Evolutionary conservation across 495 filamentous ascomycete genomes (phyloP), one percentile per base, ranked within the genome.

Genomic region (Parachaetomium inaequale): DNA sequence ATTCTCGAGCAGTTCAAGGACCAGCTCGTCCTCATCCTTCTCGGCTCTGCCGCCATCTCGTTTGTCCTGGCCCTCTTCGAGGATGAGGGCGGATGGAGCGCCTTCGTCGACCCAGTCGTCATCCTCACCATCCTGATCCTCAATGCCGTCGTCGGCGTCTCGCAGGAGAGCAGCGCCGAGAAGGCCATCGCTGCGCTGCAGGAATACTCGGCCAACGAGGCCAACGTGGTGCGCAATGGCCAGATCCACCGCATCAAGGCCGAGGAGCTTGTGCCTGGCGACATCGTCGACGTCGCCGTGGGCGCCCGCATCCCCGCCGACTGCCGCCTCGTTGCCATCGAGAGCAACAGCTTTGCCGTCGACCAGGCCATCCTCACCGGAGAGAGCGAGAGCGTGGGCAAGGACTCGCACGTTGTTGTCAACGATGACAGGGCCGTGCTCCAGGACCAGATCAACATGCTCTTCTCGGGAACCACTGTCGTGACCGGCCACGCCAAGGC

Each of bases 1-100:
- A 88, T 99, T 45, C 81, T 98, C 55, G 95, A 99, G 74, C 95
- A 99, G 75, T 99, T 99, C 81, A 96, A 99, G 76, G 95, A 99
- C 71, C 95, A 99, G 75, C 84, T 99, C 3, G 95, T 99, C 58
- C 83, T 99, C 58, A 99, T 99, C 68, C 83, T 99, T 4, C 79
- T 99, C 52, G 94, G 85, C 46, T 97, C 93, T 17, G 95, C 95
- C 6, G 91, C 84, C n/a, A 84, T 99, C 46, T 98, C 95, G 3
- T 98, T 99, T 66, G 84, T 94, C 23, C 78, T 99, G 54, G 95
- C 95, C 49, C 81, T 99, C 14, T 94, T 98, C 65, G 95, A 98
- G 74, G 91, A 93, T 51, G 89, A 87, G 51, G 90, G 92, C 58
- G 94, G 89, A 59, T 95, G 92, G 91, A 92, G 93, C 65, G 95